Base-by-base conservation (phyloP, 2,329 filamentous ascomycete genomes). In the Scytalidium sp. region DNA sequence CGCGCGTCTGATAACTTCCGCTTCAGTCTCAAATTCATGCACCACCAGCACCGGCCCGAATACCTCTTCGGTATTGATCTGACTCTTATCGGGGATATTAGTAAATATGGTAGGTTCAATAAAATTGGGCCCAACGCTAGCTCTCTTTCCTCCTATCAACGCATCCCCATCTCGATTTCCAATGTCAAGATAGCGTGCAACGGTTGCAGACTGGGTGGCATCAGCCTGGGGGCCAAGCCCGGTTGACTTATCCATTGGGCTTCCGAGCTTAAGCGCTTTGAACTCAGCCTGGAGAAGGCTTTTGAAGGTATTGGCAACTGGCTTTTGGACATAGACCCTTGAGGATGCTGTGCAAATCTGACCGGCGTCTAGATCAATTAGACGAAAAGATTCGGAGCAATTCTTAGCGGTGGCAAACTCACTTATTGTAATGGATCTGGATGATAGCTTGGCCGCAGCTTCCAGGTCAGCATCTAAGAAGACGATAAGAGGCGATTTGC, bases 361-460 rank as follows among this genome's bases (percentile, higher is more conserved):
- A 10, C 83, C 83, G 55, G n/a, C n/a, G n/a, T n/a, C n/a, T n/a
- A n/a, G n/a, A n/a, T n/a, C n/a, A 2, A 7, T 23, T 2, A 50
- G 11, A n/a, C n/a, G n/a, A n/a, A n/a, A n/a, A n/a, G n/a, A n/a
- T n/a, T n/a, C n/a, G n/a, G n/a, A n/a, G n/a, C n/a, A n/a, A n/a
- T n/a, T 2, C n/a, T n/a, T n/a, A n/a, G n/a, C n/a, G n/a, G n/a
- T n/a, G n/a, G n/a, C n/a, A n/a, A n/a, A n/a, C n/a, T n/a, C n/a
- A n/a, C n/a, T 74, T 70, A 62, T 84, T 83, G n/a, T 17, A 39
- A 43, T 51, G 49, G 20, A 57, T 51, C 19, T 64, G 51, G 85
- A 81, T 11, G 75, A 71, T 80, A 85, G 87, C 54, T 84, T 80
- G 11, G 86, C 83, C 2, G 82, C 81, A 61, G 84, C 77, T 7